phyloP scores from a whole-genome alignment of 768 basidiomycete genomes.

The Cystoderma amianthinum region DNA sequence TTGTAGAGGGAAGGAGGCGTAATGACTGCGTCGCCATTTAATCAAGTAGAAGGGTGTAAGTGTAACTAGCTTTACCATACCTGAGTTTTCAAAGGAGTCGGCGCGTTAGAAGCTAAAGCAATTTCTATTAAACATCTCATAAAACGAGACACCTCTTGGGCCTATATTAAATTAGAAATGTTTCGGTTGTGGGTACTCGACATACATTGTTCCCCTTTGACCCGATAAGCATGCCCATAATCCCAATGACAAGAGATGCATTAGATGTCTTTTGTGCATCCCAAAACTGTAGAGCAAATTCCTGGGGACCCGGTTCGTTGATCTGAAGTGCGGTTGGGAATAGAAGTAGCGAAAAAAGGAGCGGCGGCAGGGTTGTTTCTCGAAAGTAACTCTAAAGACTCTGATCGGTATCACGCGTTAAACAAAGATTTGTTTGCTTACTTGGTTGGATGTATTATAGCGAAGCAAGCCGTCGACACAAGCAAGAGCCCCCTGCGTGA shows the following conservation, averaged over 20 bases:
- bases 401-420: conserved; percentile 9
- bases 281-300: conserved; percentile 96
- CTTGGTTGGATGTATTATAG: conserved; percentile 94
- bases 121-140: conserved; percentile 82
- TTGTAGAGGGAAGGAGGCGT: conserved; percentile 36
- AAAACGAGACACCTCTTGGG: conserved; percentile 49
- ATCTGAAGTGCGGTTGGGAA: conserved; percentile 61
- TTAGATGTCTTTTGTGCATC: conserved; percentile 86
- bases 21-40: conserved; percentile 25
- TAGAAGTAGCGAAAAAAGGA: conserved; percentile 61
- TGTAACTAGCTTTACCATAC: conserved; percentile 28
- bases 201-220: conserved; percentile 61
- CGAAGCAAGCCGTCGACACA: conserved; percentile 84
- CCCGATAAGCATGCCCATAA: conserved; percentile 82
- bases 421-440: conserved; percentile 20
- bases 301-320: conserved; percentile 63
- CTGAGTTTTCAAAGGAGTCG: conserved; percentile 82
- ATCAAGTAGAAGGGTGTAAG: neutral
- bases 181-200: too few relatives aligned
- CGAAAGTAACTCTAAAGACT: conserved; percentile 85
- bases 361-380: conserved; percentile 69
- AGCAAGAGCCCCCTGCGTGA: conserved; percentile 78
- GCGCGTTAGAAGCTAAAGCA: conserved; percentile 90
- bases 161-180: conserved; percentile 25
- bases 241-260: conserved; percentile 67